phyloP scores from a whole-genome alignment of 116 monocot species.

The Zostera marina region DNA sequence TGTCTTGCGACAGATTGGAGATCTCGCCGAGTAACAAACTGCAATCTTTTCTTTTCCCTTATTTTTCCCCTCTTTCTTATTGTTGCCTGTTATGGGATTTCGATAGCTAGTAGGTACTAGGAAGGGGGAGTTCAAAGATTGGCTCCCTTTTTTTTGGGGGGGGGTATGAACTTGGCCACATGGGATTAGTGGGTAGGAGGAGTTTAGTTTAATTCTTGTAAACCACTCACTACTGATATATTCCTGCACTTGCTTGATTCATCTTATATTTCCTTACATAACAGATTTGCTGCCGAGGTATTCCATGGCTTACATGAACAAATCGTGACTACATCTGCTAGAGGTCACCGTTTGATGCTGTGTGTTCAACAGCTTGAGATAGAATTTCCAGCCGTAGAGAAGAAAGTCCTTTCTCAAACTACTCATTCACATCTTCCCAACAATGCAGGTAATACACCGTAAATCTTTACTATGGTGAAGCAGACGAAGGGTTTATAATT shows the following conservation, averaged over 20 bases:
- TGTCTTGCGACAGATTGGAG: constrained; percentile 88
- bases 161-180: too few relatives aligned
- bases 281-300: constrained; percentile 87
- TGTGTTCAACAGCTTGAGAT: constrained; percentile 82
- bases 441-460: constrained; percentile 8
- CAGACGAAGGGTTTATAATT: too few relatives aligned
- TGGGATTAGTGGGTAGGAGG: too few relatives aligned
- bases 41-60: neutral
- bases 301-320: constrained; percentile 92
- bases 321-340: constrained; percentile 71
- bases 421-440: neutral
- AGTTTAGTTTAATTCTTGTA: too few relatives aligned
- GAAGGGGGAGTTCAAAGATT: too few relatives aligned
- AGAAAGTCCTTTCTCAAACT: constrained; percentile 37
- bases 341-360: constrained; percentile 61
- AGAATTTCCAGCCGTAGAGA: constrained; percentile 71
- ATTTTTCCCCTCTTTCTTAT: neutral
- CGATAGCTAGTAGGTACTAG: neutral
- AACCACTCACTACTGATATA: too few relatives aligned
- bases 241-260: neutral
- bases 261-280: neutral
- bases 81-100: neutral
- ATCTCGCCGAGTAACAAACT: constrained; percentile 73
- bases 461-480: neutral
- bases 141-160: too few relatives aligned